Evolutionary conservation across 2,329 filamentous ascomycete species (phyloP), one percentile per base, ranked within the genome.

Genomic region (Penicillium sp.): DNA sequence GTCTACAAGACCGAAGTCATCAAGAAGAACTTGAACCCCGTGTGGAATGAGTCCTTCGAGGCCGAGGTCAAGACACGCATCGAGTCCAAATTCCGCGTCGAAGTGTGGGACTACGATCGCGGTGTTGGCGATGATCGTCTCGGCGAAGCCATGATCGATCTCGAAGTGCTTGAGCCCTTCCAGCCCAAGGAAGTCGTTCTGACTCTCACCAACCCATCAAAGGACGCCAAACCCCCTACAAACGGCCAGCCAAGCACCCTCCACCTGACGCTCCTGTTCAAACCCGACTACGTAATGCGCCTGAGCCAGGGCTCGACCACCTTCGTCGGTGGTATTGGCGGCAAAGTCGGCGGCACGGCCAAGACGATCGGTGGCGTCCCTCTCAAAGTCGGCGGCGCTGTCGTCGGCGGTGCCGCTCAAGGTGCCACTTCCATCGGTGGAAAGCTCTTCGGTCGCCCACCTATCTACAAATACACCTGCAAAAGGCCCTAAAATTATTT

Each of bases 11-110:
- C 93, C 46, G 96, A 97, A 79, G 88, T 89, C 2, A 89, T 94
- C 74, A 99, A 98, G 85, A 99, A 99, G 85, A 98, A 95, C 0
- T 84, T 99, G 3, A 88, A 95, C 66, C 95, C 95, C 0, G 85
- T 87, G 0, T 99, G 96, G 96, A 98, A 98, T 72, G 95, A 99
- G 73, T 93, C 87, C 75, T 99, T 99, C 70, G 93, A 97, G 75
- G 83, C 91, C 0, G 82, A 87, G 1, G 81, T 99, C 54, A 87
- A 91, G 18, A 96, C 92, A 14, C 85, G 95, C 59, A 96, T 92
- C 16, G 92, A 84, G 0, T 90, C 93, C 39, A 86, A 95, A 27
- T 95, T 99, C 77, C 83, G 83, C 35, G 87, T 92, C 69, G 90
- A 91, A 56, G 88, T 98, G 2, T 96, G 89, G 73, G 95, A 99